These are phyloP conservation scores for Ogataea trehaloabstinens DNA, from an alignment of 805 yeast genomes.

Conservation along the genomic window DNA sequence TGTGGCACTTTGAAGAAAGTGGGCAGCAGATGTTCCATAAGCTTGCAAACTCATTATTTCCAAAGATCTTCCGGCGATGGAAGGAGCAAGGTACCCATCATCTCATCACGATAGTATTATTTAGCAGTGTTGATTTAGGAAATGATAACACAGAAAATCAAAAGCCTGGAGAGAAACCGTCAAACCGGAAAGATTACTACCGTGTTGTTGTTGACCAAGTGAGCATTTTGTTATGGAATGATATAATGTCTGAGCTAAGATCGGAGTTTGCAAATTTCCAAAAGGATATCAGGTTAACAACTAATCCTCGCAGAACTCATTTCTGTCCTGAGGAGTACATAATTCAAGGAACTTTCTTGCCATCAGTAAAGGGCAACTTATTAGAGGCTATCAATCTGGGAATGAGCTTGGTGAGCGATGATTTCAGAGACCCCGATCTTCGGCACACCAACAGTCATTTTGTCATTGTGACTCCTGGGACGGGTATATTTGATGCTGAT, in stretches of 20 bases:
- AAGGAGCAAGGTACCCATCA: slow-evolving; percentile 85
- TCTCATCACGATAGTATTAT: slow-evolving; percentile 81
- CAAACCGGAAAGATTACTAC: slow-evolving; percentile 74
- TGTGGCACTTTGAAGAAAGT: slow-evolving; percentile 97
- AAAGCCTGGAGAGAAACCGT: slow-evolving; percentile 65
- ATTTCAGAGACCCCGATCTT: slow-evolving; percentile 80
- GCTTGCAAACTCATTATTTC: slow-evolving; percentile 87
- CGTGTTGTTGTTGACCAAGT: slow-evolving; percentile 95
- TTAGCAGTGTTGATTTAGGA: slow-evolving; percentile 73
- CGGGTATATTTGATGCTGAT: slow-evolving; percentile 92
- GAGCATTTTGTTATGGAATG: slow-evolving; percentile 83
- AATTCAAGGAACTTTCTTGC: slow-evolving; percentile 66
- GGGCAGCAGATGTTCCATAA: slow-evolving; percentile 94
- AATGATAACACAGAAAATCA: slow-evolving; percentile 35
- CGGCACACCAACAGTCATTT: slow-evolving; percentile 91
- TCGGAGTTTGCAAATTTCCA: slow-evolving; percentile 82
- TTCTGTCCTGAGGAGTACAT: slow-evolving; percentile 32
- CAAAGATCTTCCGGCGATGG: slow-evolving; percentile 87
- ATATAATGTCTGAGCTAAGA: slow-evolving; percentile 84
- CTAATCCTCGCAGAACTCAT: slow-evolving; percentile 34
- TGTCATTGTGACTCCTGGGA: slow-evolving; percentile 84
- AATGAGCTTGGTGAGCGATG: slow-evolving; percentile 69
- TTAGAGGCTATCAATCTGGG: slow-evolving; percentile 87
- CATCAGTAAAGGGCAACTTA: slow-evolving; percentile 86
- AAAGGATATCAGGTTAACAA: slow-evolving; percentile 61